Conservation (phyloP, 192 early-diverging fungal genomes). For the Coemansia sp. region DNA sequence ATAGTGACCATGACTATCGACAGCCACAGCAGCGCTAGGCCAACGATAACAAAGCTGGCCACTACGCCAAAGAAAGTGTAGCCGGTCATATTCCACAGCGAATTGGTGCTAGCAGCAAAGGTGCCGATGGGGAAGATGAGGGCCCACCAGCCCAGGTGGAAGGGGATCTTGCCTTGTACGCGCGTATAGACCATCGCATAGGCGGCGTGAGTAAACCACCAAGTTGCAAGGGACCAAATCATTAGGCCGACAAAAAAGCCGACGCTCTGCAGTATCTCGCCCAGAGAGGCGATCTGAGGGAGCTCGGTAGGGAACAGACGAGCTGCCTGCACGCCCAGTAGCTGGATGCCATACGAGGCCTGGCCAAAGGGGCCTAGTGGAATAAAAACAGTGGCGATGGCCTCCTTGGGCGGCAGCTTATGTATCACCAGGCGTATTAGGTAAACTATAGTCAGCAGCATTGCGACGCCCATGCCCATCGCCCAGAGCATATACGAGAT, state of each 20-base stretch:
- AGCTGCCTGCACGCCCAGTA: conserved; percentile 42
- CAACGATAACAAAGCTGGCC: conserved; percentile 32
- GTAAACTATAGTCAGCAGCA: conserved; percentile 53
- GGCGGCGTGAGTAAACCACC: conserved; percentile 52
- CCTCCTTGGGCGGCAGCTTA: conserved; percentile 56
- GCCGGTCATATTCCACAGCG: conserved; percentile 20
- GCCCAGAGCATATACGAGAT: conserved; percentile 53
- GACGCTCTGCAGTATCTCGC: conserved; percentile 26
- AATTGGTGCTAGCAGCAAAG: conserved; percentile 26
- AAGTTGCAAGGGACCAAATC: conserved; percentile 51
- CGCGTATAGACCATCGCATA: conserved; percentile 36
- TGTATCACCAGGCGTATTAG: conserved; percentile 45
- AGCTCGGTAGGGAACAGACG: conserved; percentile 30
- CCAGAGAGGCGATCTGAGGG: conserved; percentile 26
- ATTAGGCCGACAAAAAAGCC: conserved; percentile 41
- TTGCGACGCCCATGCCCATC: conserved; percentile 46
- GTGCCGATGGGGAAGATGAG: conserved; percentile 57
- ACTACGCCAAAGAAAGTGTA: conserved; percentile 44
- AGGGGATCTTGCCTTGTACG: conserved; percentile 33
- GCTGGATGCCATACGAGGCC: conserved; percentile 53
- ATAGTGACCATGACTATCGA: conserved; percentile 27
- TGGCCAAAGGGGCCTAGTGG: conserved; percentile 57
- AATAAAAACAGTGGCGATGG: conserved; percentile 52
- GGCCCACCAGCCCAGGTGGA: conserved; percentile 62
- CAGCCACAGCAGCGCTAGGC: conserved; percentile 35